Conservation (phyloP, 768 basidiomycete genomes). For the Cytidiella melzeri region DNA sequence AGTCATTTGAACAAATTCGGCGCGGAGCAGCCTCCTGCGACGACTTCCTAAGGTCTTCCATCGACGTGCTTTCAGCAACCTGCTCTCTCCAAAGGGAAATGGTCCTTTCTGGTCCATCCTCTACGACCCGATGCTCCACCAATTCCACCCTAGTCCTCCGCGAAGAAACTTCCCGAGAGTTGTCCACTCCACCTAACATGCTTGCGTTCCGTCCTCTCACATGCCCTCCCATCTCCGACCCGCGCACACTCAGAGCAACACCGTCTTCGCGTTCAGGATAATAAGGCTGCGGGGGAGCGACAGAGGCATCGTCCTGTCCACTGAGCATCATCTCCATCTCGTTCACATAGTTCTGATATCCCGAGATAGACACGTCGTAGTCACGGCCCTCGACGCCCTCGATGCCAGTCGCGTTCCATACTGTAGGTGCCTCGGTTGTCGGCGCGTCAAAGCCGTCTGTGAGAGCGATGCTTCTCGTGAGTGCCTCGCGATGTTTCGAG, state of each 20-base stretch:
- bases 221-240: background rate
- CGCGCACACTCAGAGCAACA: background rate
- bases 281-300: background rate
- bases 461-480: conserved; percentile 20
- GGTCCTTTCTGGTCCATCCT: conserved; percentile 30
- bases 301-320: conserved; percentile 13
- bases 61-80: conserved; percentile 24
- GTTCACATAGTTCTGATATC: conserved; percentile 24
- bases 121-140: conserved; percentile 27
- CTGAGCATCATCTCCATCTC: conserved; percentile 27
- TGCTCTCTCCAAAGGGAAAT: conserved; percentile 31
- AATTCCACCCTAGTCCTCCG: conserved; percentile 22
- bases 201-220: background rate
- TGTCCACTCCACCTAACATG: background rate
- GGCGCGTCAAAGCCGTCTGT: conserved; percentile 25
- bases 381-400: conserved; percentile 15
- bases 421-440: conserved; percentile 24
- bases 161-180: conserved; percentile 14
- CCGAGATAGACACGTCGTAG: conserved; percentile 23
- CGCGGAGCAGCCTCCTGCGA: conserved; percentile 21
- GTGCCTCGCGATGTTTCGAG: conserved; percentile 1
- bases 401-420: conserved; percentile 18
- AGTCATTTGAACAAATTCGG: conserved; percentile 7
- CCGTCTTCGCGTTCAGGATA: background rate
- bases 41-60: conserved; percentile 8